Base-by-base conservation (phyloP, 2,329 filamentous ascomycete species). In the Juglanconis sp. region DNA sequence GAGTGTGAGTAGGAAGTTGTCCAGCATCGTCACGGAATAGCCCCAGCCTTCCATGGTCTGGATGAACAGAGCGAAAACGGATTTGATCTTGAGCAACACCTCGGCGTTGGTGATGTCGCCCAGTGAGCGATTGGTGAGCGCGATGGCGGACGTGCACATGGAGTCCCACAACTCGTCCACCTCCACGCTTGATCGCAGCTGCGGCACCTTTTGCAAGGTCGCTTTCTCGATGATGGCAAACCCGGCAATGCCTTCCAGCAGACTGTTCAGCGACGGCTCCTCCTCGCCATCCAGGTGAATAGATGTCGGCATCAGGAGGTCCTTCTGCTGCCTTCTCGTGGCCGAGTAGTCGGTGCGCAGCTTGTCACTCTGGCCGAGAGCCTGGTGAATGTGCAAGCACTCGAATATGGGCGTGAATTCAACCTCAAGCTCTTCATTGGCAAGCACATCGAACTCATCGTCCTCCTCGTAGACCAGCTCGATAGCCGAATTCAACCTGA, bases 111-210 rank as follows among this genome's bases (percentile, higher is more conserved):
- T 87, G n/a, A 99, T 86, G 46, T 87, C 86, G 53, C 85, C 83
- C 4, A 99, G 78, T 0, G 91, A 89, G 66, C 88, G 91, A 1
- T 88, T 87, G 64, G 96, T 96, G 52, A 98, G 79, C 8, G 82
- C 84, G 66, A 98, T 92, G 0, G 91, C 89, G 49, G 89, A 87
- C 69, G 93, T 91, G 70, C 94, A 98, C 91, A 98, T 95, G 0
- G 93, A 97, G 69, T 98, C 94, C 95, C 95, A 99, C 2, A 99
- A 79, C 74, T 98, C 95, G 70, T 99, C 95, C n/a, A 97, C 93
- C 77, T 99, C 95, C 65, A 90, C 85, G 10, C 86, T 79, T 34
- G 92, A 89, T 64, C 95, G 87, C 53, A 99, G 79, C 69, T 95
- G 91, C 1, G 92, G 91, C 0, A 89, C 88, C 66, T 90, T 89